Conservation (phyloP, 192 early-diverging fungal species). For the Piromyces finnis region DNA sequence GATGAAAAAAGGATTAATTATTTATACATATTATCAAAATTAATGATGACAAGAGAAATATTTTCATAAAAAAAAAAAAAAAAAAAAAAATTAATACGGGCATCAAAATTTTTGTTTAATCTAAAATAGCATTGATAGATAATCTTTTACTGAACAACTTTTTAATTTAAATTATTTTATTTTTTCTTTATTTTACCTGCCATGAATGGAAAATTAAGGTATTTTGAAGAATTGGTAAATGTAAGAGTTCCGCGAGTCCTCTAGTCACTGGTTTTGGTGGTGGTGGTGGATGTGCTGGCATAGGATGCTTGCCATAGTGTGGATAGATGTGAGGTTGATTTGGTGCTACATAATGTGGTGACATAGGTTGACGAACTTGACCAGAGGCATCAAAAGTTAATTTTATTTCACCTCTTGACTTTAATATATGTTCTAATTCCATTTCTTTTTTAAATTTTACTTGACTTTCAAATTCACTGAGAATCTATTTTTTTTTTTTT, state of each 20-base stretch:
- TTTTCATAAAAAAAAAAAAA: too few relatives aligned
- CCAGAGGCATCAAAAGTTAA: neutral
- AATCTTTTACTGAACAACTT: too few relatives aligned
- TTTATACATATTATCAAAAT: too few relatives aligned
- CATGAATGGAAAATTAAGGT: neutral
- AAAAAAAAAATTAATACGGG: too few relatives aligned
- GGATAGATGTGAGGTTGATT: neutral
- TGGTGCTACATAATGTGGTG: neutral
- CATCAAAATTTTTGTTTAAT: too few relatives aligned
- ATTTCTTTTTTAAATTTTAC: constrained; percentile 32
- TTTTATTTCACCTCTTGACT: constrained; percentile 38
- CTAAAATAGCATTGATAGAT: too few relatives aligned
- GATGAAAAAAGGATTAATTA: too few relatives aligned
- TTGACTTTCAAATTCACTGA: constrained; percentile 43
- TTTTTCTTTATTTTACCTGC: neutral
- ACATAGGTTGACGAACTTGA: neutral
- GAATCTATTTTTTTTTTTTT: constrained; percentile 20
- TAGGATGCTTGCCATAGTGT: neutral
- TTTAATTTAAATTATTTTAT: too few relatives aligned
- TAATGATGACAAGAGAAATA: too few relatives aligned
- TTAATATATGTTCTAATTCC: constrained; percentile 43
- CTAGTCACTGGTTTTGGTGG: neutral
- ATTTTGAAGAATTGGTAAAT: neutral
- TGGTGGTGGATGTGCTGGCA: neutral
- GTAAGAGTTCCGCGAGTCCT: neutral